phyloP scores from a whole-genome alignment of 768 basidiomycete species.

The Hygrocybe punicea region DNA sequence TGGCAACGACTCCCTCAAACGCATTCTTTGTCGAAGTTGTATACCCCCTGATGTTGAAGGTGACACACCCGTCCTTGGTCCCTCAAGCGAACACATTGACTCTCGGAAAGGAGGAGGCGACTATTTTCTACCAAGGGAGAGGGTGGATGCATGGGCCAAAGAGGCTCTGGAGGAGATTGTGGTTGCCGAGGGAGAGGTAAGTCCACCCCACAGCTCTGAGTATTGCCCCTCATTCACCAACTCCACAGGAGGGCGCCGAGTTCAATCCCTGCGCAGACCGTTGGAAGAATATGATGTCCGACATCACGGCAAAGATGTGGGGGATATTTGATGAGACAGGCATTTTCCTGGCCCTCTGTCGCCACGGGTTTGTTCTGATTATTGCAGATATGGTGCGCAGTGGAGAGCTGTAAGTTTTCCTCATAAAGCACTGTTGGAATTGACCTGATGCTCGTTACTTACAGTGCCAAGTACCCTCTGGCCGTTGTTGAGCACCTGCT shows the following conservation, averaged over 20 bases:
- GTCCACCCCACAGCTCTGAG: no score
- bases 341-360: constrained; percentile 25
- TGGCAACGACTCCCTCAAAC: neutral
- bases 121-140: no score
- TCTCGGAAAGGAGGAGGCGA: neutral
- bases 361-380: constrained; percentile 15
- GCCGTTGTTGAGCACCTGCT: constrained; percentile 17
- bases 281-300: constrained; percentile 22
- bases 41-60: neutral
- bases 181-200: no score
- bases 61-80: neutral
- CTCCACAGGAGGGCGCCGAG: neutral
- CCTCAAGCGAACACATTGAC: neutral
- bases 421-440: neutral
- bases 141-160: no score
- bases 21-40: neutral
- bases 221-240: no score
- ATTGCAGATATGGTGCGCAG: constrained; percentile 27
- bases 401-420: constrained; percentile 24
- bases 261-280: constrained; percentile 15
- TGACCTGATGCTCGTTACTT: neutral
- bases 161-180: no score
- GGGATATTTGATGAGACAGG: constrained; percentile 29
- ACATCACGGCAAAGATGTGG: constrained; percentile 20
- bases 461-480: constrained; percentile 21